These are phyloP conservation scores for Eucalyptus melliodora DNA, from an alignment of 345 rosid species.

Conservation along the genomic window DNA sequence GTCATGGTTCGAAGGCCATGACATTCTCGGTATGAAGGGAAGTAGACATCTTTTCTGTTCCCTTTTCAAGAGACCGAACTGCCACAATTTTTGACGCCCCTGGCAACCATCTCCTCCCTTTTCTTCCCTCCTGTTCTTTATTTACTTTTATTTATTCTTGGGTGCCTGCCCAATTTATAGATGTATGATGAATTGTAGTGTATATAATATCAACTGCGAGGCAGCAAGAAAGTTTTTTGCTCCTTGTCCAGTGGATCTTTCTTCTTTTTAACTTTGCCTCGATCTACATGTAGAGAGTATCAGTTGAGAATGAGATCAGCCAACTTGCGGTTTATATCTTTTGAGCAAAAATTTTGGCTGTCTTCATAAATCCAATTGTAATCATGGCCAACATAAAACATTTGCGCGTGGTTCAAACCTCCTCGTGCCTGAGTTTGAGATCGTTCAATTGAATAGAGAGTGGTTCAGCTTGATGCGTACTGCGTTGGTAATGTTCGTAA, in stretches of 20 bases:
- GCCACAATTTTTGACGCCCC: neutral
- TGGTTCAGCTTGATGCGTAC: neutral
- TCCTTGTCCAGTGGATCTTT: neutral
- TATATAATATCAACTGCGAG: constrained; percentile 16
- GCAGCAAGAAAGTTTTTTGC: neutral
- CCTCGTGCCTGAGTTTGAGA: neutral
- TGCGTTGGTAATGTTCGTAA: neutral
- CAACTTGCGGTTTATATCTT: neutral
- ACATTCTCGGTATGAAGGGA: neutral
- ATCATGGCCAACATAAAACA: neutral
- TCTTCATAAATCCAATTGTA: neutral
- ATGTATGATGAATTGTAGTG: constrained; percentile 21
- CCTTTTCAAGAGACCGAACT: neutral
- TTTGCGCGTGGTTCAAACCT: neutral
- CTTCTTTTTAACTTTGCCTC: neutral
- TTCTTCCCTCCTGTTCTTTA: neutral
- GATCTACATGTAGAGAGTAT: neutral
- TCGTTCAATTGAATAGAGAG: neutral
- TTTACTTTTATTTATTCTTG: constrained; percentile 2
- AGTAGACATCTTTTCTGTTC: neutral
- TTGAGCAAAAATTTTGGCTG: neutral
- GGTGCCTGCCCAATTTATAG: constrained; percentile 12
- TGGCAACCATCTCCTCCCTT: neutral
- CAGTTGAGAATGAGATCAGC: neutral
- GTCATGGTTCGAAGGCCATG: neutral